Percentiles rank a stretch among this genome's conserved stretches.
Evolutionary conservation across 495 filamentous ascomycete genomes (phyloP).

Genomic region (Annulohypoxylon stygium): DNA sequence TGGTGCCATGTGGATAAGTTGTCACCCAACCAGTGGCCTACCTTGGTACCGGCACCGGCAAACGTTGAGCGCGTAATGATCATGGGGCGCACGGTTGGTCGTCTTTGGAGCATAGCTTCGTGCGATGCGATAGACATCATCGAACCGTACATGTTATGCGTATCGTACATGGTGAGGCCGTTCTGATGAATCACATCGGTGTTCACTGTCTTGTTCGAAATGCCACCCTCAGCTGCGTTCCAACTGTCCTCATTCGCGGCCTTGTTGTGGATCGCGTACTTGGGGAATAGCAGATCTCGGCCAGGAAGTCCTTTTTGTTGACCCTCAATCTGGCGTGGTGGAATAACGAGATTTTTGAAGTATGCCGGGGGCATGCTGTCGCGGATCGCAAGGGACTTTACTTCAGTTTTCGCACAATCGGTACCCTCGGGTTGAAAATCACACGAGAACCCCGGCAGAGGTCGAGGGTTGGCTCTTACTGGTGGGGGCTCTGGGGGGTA

Average conservation of each 20-base stretch:
- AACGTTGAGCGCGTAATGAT: conserved; percentile 90
- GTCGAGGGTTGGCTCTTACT: conserved; percentile 70
- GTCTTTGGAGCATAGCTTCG: conserved; percentile 75
- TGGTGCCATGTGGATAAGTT: conserved; percentile 80
- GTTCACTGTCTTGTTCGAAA: conserved; percentile 80
- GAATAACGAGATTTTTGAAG: conserved; percentile 44
- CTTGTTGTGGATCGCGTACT: conserved; percentile 81
- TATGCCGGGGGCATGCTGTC: conserved; percentile 35
- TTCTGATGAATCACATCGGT: conserved; percentile 81
- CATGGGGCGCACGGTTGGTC: conserved; percentile 75
- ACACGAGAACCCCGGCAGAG: conserved; percentile 77
- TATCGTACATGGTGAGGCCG: conserved; percentile 78
- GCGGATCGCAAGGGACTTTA: conserved; percentile 37
- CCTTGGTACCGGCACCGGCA: conserved; percentile 79
- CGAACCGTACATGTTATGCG: conserved; percentile 87
- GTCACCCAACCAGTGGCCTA: conserved; percentile 92
- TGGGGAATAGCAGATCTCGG: conserved; percentile 76
- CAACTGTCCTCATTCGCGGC: conserved; percentile 60
- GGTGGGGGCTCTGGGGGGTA: conserved; percentile 76
- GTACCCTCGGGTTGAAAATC: conserved; percentile 74
- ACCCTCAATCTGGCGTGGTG: conserved; percentile 43
- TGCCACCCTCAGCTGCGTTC: conserved; percentile 67
- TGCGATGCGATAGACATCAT: conserved; percentile 83
- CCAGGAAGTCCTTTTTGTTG: conserved; percentile 69
- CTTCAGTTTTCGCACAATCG: conserved; percentile 42